phyloP scores from a whole-genome alignment of 345 rosid species.

The Trapa bicornis region DNA sequence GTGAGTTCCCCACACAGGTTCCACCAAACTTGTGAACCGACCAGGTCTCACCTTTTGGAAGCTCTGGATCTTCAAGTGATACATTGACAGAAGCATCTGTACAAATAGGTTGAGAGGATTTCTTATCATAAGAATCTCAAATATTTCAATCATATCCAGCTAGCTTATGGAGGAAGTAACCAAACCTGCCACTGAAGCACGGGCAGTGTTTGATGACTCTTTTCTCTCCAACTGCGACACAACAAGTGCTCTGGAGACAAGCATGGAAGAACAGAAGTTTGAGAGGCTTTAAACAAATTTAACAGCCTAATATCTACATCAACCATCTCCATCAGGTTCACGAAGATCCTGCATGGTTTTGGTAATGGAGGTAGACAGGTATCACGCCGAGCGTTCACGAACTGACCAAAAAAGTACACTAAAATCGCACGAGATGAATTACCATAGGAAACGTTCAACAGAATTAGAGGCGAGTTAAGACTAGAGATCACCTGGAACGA shows the following conservation, averaged over 20 bases:
- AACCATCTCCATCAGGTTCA: background rate
- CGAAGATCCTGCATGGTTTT: no score
- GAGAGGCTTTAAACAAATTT: background rate
- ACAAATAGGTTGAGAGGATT: constrained; percentile 5
- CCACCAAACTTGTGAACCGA: constrained; percentile 97
- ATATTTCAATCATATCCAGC: background rate
- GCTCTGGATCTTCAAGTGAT: constrained; percentile 27
- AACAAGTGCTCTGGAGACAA: constrained; percentile 21
- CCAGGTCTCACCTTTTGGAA: constrained; percentile 72
- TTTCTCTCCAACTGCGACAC: constrained; percentile 18
- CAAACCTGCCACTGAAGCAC: constrained; percentile 49
- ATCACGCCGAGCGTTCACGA: no score
- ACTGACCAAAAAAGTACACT: background rate
- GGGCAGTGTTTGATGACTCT: constrained; percentile 21
- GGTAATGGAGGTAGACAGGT: no score
- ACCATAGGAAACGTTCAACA: no score
- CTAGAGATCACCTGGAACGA: constrained; percentile 2
- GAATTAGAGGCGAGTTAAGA: background rate
- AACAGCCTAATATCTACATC: background rate
- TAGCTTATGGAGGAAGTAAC: background rate
- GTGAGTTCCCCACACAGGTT: constrained; percentile 84
- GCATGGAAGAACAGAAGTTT: background rate
- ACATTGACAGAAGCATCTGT: constrained; percentile 42
- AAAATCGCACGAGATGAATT: background rate
- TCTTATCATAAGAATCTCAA: background rate